Evolutionary conservation across 2,329 filamentous ascomycete species (phyloP).

Genomic region (Microdochium paspali): DNA sequence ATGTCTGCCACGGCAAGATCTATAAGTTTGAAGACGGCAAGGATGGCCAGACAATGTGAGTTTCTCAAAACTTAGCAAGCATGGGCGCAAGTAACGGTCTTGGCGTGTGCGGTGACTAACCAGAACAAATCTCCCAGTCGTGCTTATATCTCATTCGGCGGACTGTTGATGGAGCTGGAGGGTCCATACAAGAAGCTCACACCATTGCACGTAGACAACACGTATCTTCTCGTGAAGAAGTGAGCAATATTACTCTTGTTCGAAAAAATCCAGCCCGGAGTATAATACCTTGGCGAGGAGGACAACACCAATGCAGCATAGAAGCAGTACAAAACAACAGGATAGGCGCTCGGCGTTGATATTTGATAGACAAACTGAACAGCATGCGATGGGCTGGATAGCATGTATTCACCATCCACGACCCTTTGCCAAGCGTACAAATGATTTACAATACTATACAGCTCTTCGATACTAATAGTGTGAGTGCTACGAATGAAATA

Average conservation of each 20-base stretch:
- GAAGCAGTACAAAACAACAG: not conserved
- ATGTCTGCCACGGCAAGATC: conserved; percentile 82
- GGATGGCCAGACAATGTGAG: conserved; percentile 79
- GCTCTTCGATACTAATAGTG: too few species aligned
- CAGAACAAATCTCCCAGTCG: conserved; percentile 47
- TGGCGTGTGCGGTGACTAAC: not conserved
- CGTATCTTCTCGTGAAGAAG: conserved; percentile 93
- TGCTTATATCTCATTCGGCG: conserved; percentile 89
- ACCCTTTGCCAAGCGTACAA: not conserved
- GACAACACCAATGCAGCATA: not conserved
- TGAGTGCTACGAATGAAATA: too few species aligned
- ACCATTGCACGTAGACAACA: conserved; percentile 81
- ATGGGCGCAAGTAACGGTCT: not conserved
- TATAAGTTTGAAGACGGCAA: conserved; percentile 77
- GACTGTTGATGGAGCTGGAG: conserved; percentile 80
- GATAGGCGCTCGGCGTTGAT: not conserved
- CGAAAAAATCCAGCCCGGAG: not conserved
- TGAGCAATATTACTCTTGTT: conserved; percentile 29
- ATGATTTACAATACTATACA: too few species aligned
- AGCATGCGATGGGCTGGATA: not conserved
- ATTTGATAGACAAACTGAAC: not conserved
- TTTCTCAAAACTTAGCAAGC: conserved; percentile 10
- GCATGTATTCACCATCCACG: not conserved
- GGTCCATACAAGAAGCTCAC: conserved; percentile 95
- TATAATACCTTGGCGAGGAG: not conserved